Conservation (phyloP, 2,329 filamentous ascomycete species). For the Colletotrichum cereale region DNA sequence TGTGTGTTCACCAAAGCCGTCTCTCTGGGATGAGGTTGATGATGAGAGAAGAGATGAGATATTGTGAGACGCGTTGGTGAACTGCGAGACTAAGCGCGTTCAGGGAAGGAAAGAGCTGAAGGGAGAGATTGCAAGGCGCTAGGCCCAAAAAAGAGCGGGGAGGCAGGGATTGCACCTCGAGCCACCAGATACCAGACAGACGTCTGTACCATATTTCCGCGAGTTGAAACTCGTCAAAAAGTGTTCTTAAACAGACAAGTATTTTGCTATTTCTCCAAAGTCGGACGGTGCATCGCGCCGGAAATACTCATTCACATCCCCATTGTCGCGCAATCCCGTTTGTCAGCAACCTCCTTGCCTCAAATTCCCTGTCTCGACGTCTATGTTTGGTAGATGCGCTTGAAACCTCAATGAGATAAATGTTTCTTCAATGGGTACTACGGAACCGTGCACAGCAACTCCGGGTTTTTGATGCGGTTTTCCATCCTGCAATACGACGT, state of each 20-base stretch:
- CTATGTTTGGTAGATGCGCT: background rate
- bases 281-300: background rate
- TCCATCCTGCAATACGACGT: background rate
- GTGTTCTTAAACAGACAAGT: background rate
- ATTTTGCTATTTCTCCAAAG: background rate
- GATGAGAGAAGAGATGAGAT: conserved; percentile 39
- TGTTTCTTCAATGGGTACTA: too few species aligned
- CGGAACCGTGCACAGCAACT: background rate
- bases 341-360: background rate
- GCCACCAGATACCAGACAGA: conserved; percentile 4
- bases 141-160: conserved; percentile 29
- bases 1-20: background rate
- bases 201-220: conserved; percentile 1
- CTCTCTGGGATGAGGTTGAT: conserved; percentile 37
- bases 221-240: background rate
- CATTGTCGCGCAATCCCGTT: too few species aligned
- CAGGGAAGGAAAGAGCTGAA: conserved; percentile 34
- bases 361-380: background rate
- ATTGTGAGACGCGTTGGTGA: conserved; percentile 41
- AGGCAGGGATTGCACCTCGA: conserved; percentile 27
- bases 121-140: conserved; percentile 40
- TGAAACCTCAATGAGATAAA: background rate
- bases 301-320: background rate
- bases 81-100: conserved; percentile 40
- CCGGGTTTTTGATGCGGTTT: background rate